These are phyloP conservation scores for Penicillium italicum DNA, from an alignment of 2,329 filamentous ascomycete genomes.

Conservation along the genomic window DNA sequence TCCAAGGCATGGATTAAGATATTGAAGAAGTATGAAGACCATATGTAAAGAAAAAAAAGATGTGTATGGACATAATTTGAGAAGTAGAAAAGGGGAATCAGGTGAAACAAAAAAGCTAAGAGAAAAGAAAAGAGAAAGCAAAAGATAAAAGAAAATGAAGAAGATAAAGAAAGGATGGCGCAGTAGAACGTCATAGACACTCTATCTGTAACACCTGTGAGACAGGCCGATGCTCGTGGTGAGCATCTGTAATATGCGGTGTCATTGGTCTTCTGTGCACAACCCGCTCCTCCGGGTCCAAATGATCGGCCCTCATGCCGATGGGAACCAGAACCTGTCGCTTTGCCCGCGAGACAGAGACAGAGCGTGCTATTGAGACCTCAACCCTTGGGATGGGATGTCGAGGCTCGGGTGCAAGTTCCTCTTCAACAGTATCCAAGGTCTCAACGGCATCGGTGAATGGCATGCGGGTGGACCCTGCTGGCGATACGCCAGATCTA, in stretches of 20 bases:
- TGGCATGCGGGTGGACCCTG: constrained; percentile 17
- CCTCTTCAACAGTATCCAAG: constrained; percentile 8
- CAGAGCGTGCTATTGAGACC: constrained; percentile 39
- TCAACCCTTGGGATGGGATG: constrained; percentile 20
- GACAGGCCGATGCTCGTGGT: constrained; percentile 29
- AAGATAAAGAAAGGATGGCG: background rate
- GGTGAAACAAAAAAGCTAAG: background rate
- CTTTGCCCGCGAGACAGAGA: constrained; percentile 36
- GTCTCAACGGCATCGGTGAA: constrained; percentile 13
- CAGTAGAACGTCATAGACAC: constrained; percentile 14
- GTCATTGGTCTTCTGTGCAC: constrained; percentile 28
- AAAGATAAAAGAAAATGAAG: too few relatives aligned
- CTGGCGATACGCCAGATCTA: constrained; percentile 14
- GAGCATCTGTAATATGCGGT: constrained; percentile 29
- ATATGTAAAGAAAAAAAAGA: background rate
- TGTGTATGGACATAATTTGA: background rate
- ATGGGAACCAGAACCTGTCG: constrained; percentile 40
- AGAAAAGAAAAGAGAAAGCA: constrained; percentile 1
- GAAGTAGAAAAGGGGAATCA: constrained; percentile 2
- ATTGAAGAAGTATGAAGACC: background rate
- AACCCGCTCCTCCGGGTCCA: constrained; percentile 29
- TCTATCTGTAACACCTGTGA: constrained; percentile 36
- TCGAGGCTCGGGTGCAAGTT: constrained; percentile 6
- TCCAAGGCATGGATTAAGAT: background rate
- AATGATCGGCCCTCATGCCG: constrained; percentile 22